Conservation (phyloP, 441 rosid genomes). For the Flueggea neowawraea region DNA sequence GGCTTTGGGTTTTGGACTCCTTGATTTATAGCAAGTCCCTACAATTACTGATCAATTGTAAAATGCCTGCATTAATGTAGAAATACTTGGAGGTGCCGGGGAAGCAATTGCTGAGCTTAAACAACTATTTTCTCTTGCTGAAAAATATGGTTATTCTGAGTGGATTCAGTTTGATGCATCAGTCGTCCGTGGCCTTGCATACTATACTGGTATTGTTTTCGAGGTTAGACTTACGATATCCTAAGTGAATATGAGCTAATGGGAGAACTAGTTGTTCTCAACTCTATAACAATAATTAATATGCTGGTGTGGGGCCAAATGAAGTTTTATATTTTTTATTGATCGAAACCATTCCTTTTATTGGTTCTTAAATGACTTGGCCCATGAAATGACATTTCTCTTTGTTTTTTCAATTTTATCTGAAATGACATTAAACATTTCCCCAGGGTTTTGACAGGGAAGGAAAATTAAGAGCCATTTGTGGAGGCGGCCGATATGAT, state of each 20-base stretch:
- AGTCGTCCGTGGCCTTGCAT: slow-evolving; percentile 93
- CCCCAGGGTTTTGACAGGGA: slow-evolving; percentile 79
- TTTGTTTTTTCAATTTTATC: not conserved
- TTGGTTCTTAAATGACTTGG: not conserved
- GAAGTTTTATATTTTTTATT: not conserved
- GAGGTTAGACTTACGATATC: slow-evolving; percentile 57
- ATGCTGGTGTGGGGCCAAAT: too few relatives aligned
- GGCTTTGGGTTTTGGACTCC: not conserved
- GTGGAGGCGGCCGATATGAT: slow-evolving; percentile 94
- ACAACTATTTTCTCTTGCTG: slow-evolving; percentile 76
- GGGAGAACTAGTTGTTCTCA: too few relatives aligned
- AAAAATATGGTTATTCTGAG: slow-evolving; percentile 79
- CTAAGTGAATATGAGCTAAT: too few relatives aligned
- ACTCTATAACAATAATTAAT: too few relatives aligned
- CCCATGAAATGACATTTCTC: not conserved
- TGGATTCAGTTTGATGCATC: slow-evolving; percentile 99
- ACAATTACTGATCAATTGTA: slow-evolving; percentile 2
- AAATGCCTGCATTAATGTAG: slow-evolving; percentile 31
- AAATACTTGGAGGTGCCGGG: slow-evolving; percentile 67
- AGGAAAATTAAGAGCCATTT: slow-evolving; percentile 86
- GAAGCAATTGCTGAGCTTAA: slow-evolving; percentile 82
- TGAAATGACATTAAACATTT: slow-evolving; percentile 12
- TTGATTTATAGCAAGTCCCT: not conserved
- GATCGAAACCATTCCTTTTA: not conserved
- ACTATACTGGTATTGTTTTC: slow-evolving; percentile 91